These are phyloP conservation scores for Pichia deserticola DNA, from an alignment of 805 yeast species.

Conservation along the genomic window DNA sequence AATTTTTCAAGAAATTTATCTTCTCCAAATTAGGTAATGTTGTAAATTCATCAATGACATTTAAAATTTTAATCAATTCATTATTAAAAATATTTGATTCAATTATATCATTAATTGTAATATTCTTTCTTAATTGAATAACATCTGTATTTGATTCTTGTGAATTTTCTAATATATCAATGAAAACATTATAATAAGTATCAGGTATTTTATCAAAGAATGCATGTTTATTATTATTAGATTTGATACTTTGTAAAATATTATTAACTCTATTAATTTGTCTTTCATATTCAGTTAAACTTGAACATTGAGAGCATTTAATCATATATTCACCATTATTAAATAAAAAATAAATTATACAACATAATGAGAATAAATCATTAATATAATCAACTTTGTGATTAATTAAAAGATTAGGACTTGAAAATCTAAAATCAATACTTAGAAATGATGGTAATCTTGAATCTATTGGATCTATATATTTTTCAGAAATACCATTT, in stretches of 20 bases:
- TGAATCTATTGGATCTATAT: constrained; percentile 65
- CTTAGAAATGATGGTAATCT: constrained; percentile 68
- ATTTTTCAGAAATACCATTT: constrained; percentile 47
- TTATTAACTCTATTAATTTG: constrained; percentile 32
- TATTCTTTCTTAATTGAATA: constrained; percentile 18
- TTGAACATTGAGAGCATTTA: constrained; percentile 29
- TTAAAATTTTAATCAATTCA: constrained; percentile 71
- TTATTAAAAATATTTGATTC: constrained; percentile 73
- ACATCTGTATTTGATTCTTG: constrained; percentile 28
- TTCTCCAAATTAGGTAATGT: constrained; percentile 67
- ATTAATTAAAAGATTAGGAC: constrained; percentile 78
- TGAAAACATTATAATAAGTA: constrained; percentile 41
- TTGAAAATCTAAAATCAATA: constrained; percentile 63
- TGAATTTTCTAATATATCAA: constrained; percentile 45
- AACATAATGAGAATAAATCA: constrained; percentile 82
- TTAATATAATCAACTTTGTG: constrained; percentile 54
- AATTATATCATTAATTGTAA: constrained; percentile 59
- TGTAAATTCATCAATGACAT: constrained; percentile 74
- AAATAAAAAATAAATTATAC: constrained; percentile 65
- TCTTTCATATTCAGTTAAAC: constrained; percentile 52
- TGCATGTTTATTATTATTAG: constrained; percentile 34
- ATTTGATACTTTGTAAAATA: constrained; percentile 20
- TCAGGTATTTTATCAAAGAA: constrained; percentile 55
- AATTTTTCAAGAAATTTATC: constrained; percentile 57
- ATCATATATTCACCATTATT: constrained; percentile 37